Base-by-base conservation (phyloP, 2,329 filamentous ascomycete genomes). In the Stachybotrys chlorohalonatus region DNA sequence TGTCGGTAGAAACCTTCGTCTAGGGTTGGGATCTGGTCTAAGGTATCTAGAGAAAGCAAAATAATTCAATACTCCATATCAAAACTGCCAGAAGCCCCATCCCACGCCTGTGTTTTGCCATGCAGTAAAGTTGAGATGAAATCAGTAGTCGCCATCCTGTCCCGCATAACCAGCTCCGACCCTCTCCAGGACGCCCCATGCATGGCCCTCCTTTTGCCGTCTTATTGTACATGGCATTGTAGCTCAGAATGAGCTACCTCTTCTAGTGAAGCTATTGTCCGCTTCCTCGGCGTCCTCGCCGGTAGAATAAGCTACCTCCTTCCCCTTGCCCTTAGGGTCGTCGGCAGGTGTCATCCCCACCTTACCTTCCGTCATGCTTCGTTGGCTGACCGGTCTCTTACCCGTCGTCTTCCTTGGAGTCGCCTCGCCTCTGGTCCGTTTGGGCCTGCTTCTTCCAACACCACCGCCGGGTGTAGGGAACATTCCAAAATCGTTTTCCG, bases 321-420 rank as follows among this genome's bases (percentile, higher is more conserved):
- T 81, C 1, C 74, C 78, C 61, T 82, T 82, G 1, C 73, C 73
- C 63, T 75, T 77, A 11, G 50, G 56, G 46, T 63, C 66, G 51
- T 63, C 66, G 57, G 65, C 68, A 51, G 54, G 39, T 13, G 52
- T 31, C 16, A 60, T 16, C 1, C 64, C 62, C n/a, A 64, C 58
- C 56, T 68, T 72, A 45, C 66, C 63, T 53, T 77, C 75, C 60
- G 69, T 73, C 53, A 71, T 68, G 59, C 75, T 77, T 56, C 69
- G 67, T 36, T 73, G 68, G 56, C 73, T 78, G 31, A 58, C 64
- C 5, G 71, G 70, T 53, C 71, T 60, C 52, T 68, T 69, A 16
- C 63, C 64, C 32, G 63, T 64, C 52, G 60, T 55, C 61, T 54
- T 63, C 68, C 56, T 64, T 58, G 11, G 63, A 62, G 31, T 56